Percentiles rank a stretch among this genome's conserved stretches.
phyloP scores from a whole-genome alignment of 2,329 filamentous ascomycete species.

The Ascochyta rabiei region DNA sequence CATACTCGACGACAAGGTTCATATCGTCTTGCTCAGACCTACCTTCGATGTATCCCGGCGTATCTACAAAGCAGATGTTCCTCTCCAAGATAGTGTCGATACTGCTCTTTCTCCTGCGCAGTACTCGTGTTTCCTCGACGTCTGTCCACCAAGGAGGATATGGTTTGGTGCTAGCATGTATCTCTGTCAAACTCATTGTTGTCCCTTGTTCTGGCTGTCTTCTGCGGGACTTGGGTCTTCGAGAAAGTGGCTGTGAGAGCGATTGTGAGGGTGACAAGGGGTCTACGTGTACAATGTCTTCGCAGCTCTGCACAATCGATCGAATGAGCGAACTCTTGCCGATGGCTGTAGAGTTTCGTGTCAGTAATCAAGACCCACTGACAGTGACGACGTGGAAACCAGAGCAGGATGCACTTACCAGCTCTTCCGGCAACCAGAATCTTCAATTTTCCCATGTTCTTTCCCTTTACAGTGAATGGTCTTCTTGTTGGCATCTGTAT shows the following conservation, averaged over 20 bases:
- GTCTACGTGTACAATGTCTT: conserved; percentile 94
- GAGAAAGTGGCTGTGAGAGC: conserved; percentile 29
- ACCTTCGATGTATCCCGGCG: conserved; percentile 65
- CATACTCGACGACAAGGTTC: conserved; percentile 64
- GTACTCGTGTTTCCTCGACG: conserved; percentile 67
- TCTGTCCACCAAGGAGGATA: conserved; percentile 92
- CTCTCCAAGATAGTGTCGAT: conserved; percentile 82
- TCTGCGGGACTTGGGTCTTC: conserved; percentile 35
- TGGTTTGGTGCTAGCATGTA: conserved; percentile 58
- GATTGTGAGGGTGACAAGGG: conserved; percentile 54
- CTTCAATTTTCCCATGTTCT: conserved; percentile 83
- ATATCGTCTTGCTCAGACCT: conserved; percentile 38
- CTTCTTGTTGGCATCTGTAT: conserved; percentile 87
- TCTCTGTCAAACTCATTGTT: conserved; percentile 47
- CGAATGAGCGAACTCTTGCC: conserved; percentile 92
- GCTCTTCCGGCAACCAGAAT: conserved; percentile 82
- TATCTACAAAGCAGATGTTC: conserved; percentile 94
- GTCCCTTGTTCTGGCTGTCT: conserved; percentile 26
- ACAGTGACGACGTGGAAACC: not conserved
- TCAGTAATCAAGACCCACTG: conserved; percentile 17
- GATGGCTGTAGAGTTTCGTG: conserved; percentile 59
- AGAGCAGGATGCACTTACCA: conserved; percentile 56
- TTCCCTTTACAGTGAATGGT: conserved; percentile 88
- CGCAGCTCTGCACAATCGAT: conserved; percentile 82
- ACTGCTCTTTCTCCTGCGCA: conserved; percentile 67